phyloP scores from a whole-genome alignment of 306 rosid genomes.

The Vigna reflexopilosa region DNA sequence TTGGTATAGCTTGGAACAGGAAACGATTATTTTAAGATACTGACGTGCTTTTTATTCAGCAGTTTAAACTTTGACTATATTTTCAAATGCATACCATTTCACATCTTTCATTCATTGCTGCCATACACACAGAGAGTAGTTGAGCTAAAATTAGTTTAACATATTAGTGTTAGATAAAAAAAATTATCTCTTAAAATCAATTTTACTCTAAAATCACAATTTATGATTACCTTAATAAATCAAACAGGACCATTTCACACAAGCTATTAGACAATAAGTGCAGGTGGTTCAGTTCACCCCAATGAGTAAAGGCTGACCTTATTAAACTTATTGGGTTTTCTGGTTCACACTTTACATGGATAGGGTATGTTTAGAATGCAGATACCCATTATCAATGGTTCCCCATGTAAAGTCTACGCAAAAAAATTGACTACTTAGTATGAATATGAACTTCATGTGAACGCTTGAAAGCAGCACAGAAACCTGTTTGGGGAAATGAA shows the following conservation, averaged over 20 bases:
- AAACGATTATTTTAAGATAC: not conserved
- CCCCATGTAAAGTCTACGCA: conserved; percentile 35
- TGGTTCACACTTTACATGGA: not conserved
- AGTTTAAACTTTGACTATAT: not conserved
- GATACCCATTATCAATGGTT: conserved; percentile 17
- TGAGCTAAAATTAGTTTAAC: not conserved
- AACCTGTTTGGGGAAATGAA: conserved; percentile 45
- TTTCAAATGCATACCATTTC: not conserved
- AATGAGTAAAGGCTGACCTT: not conserved
- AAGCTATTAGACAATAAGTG: not conserved
- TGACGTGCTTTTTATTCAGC: not conserved
- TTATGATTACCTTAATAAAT: not conserved
- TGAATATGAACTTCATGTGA: conserved; percentile 41
- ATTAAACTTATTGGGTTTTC: not conserved
- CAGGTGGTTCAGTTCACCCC: not conserved
- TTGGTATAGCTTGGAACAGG: not conserved
- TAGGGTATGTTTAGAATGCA: conserved; percentile 5
- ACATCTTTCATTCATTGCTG: not conserved
- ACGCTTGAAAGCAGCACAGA: conserved; percentile 26
- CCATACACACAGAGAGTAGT: not conserved
- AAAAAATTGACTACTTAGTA: conserved; percentile 4
- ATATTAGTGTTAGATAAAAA: no score
- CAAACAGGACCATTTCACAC: not conserved
- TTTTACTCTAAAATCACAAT: not conserved
- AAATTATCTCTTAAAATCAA: not conserved